phyloP scores from a whole-genome alignment of 768 basidiomycete species.

The Lactarius quietus region DNA sequence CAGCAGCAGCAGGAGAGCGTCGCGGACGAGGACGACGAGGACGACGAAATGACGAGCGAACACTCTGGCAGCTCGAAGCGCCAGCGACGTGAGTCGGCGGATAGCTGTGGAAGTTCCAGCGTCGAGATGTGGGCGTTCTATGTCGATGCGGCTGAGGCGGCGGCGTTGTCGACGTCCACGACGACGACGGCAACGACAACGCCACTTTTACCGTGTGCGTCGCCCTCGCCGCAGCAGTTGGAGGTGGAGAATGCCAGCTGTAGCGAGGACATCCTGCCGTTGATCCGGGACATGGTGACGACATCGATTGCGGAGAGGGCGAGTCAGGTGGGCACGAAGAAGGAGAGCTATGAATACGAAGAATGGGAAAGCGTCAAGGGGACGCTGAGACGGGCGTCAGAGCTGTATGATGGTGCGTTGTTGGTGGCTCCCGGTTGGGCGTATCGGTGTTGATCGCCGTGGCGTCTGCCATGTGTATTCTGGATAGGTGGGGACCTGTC shows the following conservation, averaged over 20 bases:
- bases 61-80: conserved; percentile 27
- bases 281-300: conserved; percentile 17
- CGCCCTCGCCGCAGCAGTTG: neutral
- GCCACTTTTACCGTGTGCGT: neutral
- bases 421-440: neutral
- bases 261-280: neutral
- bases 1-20: neutral
- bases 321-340: neutral
- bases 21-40: conserved; percentile 15
- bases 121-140: conserved; percentile 19
- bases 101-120: conserved; percentile 15
- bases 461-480: neutral
- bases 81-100: conserved; percentile 30
- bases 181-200: conserved; percentile 6
- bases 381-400: conserved; percentile 52
- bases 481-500: conserved; percentile 45
- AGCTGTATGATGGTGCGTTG: conserved; percentile 55
- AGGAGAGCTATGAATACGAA: conserved; percentile 32
- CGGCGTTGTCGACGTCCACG: neutral
- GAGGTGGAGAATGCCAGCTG: neutral
- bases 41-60: conserved; percentile 25
- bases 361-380: conserved; percentile 71
- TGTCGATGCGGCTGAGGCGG: conserved; percentile 7
- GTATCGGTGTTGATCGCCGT: conserved; percentile 7
- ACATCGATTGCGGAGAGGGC: conserved; percentile 24